phyloP scores from a whole-genome alignment of 805 yeast genomes.

The Kluyveromyces aestuarii region DNA sequence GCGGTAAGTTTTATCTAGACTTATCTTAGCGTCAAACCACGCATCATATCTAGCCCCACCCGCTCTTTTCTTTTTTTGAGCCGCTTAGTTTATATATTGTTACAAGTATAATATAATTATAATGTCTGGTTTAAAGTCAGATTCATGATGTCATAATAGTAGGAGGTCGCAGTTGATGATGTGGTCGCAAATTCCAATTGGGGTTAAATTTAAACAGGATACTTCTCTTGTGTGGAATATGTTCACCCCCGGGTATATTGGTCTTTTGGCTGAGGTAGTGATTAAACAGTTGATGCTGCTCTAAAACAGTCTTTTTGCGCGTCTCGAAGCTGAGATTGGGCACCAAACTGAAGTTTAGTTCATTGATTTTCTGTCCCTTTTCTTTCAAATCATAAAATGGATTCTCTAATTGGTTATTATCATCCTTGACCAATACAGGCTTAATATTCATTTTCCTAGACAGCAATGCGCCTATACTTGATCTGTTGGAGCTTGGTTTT shows the following conservation, averaged over 20 bases:
- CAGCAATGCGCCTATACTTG: conserved; percentile 30
- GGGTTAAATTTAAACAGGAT: neutral
- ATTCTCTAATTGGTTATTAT: conserved; percentile 18
- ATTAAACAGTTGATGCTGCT: neutral
- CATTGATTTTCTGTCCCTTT: conserved; percentile 2
- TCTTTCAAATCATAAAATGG: conserved; percentile 4
- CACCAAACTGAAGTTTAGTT: conserved; percentile 11
- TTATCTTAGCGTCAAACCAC: too few species aligned
- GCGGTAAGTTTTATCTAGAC: too few species aligned
- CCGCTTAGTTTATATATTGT: neutral
- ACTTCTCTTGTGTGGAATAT: neutral
- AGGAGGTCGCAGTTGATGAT: neutral
- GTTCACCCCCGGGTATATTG: neutral
- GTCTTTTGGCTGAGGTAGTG: neutral
- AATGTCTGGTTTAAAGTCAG: neutral
- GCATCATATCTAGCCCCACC: too few species aligned
- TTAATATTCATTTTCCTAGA: conserved; percentile 34
- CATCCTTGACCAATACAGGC: conserved; percentile 29
- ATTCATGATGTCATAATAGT: neutral
- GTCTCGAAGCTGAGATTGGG: conserved; percentile 11
- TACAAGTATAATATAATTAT: too few species aligned
- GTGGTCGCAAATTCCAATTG: neutral
- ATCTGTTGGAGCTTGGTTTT: conserved; percentile 1
- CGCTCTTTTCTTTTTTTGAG: too few species aligned
- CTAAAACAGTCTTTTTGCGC: neutral